Percentiles rank a stretch among this genome's conserved stretches.
These are phyloP conservation scores for Steccherinum ochraceum DNA, from an alignment of 768 basidiomycete genomes.

Conservation along the genomic window DNA sequence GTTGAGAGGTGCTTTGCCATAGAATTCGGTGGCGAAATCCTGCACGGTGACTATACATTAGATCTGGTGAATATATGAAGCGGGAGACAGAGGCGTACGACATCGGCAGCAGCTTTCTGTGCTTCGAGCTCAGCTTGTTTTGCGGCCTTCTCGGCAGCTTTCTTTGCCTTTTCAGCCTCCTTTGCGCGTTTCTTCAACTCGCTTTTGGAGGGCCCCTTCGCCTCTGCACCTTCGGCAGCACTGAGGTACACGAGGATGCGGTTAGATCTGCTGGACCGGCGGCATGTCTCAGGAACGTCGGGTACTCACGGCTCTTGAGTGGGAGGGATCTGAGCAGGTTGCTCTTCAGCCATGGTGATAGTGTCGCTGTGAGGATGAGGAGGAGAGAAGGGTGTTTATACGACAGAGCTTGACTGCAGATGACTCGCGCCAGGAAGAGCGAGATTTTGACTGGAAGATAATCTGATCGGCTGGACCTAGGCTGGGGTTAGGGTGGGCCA, in stretches of 20 bases:
- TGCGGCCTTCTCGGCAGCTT: constrained; percentile 80
- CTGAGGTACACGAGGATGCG: not conserved
- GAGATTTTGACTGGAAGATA: too few relatives aligned
- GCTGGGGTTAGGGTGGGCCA: constrained; percentile 11
- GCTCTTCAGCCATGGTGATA: constrained; percentile 17
- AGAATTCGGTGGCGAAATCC: constrained; percentile 76
- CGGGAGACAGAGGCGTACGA: constrained; percentile 34
- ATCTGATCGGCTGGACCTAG: not conserved
- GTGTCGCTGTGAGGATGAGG: not conserved
- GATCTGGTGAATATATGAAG: not conserved
- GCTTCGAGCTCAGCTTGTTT: constrained; percentile 70
- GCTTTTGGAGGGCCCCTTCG: constrained; percentile 68
- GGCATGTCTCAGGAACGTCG: not conserved
- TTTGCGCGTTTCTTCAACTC: constrained; percentile 91
- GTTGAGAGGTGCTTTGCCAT: constrained; percentile 85
- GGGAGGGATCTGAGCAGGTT: constrained; percentile 11
- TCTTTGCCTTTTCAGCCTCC: constrained; percentile 84
- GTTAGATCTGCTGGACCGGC: not conserved
- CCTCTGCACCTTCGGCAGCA: constrained; percentile 18
- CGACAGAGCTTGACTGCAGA: too few relatives aligned
- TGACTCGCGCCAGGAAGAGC: too few relatives aligned
- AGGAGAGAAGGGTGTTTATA: not conserved
- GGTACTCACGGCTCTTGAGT: constrained; percentile 12
- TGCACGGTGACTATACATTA: constrained; percentile 27
- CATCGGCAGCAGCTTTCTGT: constrained; percentile 59